phyloP scores from a whole-genome alignment of 176 grass and related monocot species.

The Triticum monococcum region DNA sequence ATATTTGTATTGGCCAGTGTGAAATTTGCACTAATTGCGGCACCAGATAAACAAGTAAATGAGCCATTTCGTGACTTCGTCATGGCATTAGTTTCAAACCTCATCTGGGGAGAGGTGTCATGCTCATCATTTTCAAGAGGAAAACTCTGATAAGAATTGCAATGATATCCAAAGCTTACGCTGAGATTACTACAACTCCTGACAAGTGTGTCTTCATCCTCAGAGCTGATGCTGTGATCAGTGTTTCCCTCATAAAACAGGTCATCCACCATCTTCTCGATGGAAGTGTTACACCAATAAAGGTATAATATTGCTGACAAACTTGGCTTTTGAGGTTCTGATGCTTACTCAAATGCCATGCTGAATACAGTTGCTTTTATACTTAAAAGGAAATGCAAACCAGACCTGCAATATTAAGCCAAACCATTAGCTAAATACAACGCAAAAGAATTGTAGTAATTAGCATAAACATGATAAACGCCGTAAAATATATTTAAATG shows the following conservation, averaged over 20 bases:
- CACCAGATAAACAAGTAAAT: conserved; percentile 96
- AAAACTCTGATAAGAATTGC: conserved; percentile 50
- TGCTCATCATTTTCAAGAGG: conserved; percentile 47
- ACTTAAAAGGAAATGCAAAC: conserved; percentile 80
- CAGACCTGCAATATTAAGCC: conserved; percentile 50
- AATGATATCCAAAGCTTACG: conserved; percentile 80
- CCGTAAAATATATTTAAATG: not conserved
- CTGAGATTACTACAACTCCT: conserved; percentile 53
- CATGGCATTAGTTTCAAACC: conserved; percentile 51
- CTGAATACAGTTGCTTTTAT: conserved; percentile 51
- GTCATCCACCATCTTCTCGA: conserved; percentile 45
- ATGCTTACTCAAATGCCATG: conserved; percentile 51
- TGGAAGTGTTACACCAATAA: conserved; percentile 27
- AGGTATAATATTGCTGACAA: conserved; percentile 19
- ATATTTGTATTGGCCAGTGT: conserved; percentile 97
- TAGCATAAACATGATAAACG: conserved; percentile 13
- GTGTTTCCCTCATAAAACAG: conserved; percentile 40
- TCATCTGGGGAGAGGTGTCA: conserved; percentile 39
- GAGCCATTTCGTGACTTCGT: conserved; percentile 62
- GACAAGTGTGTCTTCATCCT: conserved; percentile 53
- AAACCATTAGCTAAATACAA: conserved; percentile 1
- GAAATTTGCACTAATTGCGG: conserved; percentile 95
- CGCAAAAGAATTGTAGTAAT: not conserved
- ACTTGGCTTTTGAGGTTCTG: conserved; percentile 24
- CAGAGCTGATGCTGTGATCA: conserved; percentile 69